A percentile compares a stretch with the other conserved stretches of the same genome.
Evolutionary conservation across 176 grass and related monocot species (phyloP).

Genomic region (Oryza rufipogon): DNA sequence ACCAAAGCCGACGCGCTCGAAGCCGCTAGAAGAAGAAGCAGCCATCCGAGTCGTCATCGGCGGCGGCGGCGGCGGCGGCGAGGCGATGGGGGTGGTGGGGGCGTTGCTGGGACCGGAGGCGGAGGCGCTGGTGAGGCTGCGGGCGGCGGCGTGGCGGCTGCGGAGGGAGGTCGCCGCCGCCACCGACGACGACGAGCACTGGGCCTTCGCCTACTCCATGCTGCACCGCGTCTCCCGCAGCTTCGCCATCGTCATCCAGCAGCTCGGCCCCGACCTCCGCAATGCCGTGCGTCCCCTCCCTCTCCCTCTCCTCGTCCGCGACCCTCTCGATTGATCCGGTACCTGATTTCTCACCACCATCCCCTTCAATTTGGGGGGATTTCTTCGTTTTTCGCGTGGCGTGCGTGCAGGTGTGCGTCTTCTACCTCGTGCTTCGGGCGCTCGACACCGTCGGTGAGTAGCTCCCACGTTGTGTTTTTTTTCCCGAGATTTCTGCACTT

Average conservation of each 20-base stretch:
- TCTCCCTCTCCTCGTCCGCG: background rate
- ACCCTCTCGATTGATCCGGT: background rate
- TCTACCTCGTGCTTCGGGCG: conserved; percentile 74
- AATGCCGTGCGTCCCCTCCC: conserved; percentile 43
- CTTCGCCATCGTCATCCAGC: conserved; percentile 73
- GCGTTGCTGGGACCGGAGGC: conserved; percentile 45
- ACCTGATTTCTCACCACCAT: background rate
- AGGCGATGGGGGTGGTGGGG: conserved; percentile 41
- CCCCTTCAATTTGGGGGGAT: background rate
- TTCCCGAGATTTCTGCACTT: background rate
- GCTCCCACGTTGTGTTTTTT: background rate
- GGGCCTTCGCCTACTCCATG: conserved; percentile 74
- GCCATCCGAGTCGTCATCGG: background rate
- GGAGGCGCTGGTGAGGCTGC: conserved; percentile 49
- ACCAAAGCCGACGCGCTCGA: no score
- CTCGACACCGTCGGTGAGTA: conserved; percentile 69
- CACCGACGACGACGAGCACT: conserved; percentile 44
- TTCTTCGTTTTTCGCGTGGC: background rate
- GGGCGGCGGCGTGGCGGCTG: conserved; percentile 45
- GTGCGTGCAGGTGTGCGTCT: conserved; percentile 61
- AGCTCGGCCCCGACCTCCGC: conserved; percentile 61
- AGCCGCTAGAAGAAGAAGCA: background rate
- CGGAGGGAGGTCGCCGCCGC: conserved; percentile 49
- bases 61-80: background rate
- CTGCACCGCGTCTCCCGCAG: conserved; percentile 65